Base-by-base conservation (phyloP, 495 filamentous ascomycete genomes). In the Neurospora sp. region DNA sequence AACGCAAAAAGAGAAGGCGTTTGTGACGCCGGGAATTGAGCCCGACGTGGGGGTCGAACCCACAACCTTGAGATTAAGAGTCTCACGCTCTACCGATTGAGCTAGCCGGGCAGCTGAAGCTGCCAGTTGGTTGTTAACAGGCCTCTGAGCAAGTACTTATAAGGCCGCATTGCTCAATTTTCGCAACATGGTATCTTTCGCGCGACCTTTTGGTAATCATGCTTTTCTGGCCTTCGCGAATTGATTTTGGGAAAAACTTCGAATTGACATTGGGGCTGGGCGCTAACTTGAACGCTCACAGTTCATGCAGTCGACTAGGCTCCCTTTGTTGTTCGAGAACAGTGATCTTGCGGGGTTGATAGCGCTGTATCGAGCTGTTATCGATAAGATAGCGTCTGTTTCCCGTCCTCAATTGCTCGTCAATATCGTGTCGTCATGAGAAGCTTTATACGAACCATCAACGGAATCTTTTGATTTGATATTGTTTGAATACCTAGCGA, bases 51-150 rank as follows among this genome's bases (percentile, higher is more conserved):
- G 53, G 53, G 27, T 65, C 53, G 53, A 48, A 48, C 53, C 53
- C 53, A 61, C 53, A 61, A 61, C 53, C 53, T 61, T 61, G 53
- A 61, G 53, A 61, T 61, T 89, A 90, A 90, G 88, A 90, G 88
- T 90, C 88, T 88, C 85, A 89, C 88, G 88, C 88, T 89, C 88
- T 89, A 88, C 88, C 88, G 88, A 90, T 89, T 90, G 88, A 90
- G 88, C 88, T 89, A 90, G 86, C 87, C 76, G 69, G 69, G 69
- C 69, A 61, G 53, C 53, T 31, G 6, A 61, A 16, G 53, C 53
- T 61, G 53, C 53, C 53, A 61, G 27, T 61, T 61, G 53, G 22
- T 61, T 27, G 27, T 1, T 8, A 18, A 7, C 1, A 8, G 12
- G 2, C 5, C 5, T 18, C 0, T 1, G 3, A 53, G 1, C 12